Evolutionary conservation across 2,329 filamentous ascomycete genomes (phyloP).

Genomic region (Davidsoniella neocaledoniae): DNA sequence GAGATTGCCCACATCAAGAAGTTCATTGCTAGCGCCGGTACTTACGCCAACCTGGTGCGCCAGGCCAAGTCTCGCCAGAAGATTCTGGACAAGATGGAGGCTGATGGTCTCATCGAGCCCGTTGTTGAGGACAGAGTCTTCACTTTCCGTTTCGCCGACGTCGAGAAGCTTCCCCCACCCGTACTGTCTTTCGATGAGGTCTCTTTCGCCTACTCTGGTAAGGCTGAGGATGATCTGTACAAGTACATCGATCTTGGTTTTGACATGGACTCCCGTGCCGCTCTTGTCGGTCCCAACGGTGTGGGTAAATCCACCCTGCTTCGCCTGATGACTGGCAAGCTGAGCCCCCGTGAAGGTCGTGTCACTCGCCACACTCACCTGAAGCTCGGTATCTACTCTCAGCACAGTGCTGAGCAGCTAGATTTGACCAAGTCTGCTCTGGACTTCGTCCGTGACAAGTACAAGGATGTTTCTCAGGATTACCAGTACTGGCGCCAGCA

Average conservation of each 20-base stretch:
- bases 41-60: conserved; percentile 95
- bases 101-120: conserved; percentile 93
- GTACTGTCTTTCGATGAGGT: conserved; percentile 94
- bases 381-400: conserved; percentile 95
- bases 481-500: conserved; percentile 99
- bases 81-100: conserved; percentile 99
- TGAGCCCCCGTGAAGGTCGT: conserved; percentile 64
- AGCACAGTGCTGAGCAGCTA: conserved; percentile 96
- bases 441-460: conserved; percentile 96
- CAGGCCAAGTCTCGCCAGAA: conserved; percentile 99
- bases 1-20: conserved; percentile 99
- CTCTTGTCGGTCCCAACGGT: conserved; percentile 95
- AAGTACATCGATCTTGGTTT: conserved; percentile 95
- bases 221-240: conserved; percentile 81
- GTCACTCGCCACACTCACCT: conserved; percentile 92
- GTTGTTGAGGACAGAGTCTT: conserved; percentile 76
- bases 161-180: conserved; percentile 96
- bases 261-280: conserved; percentile 97
- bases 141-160: conserved; percentile 94
- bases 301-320: conserved; percentile 96
- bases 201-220: conserved; percentile 93
- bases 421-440: conserved; percentile 95
- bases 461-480: conserved; percentile 74
- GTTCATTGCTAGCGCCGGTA: conserved; percentile 99
- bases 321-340: conserved; percentile 88